Base-by-base conservation (phyloP, 2,329 filamentous ascomycete species). In the Stromatinia cepivora region DNA sequence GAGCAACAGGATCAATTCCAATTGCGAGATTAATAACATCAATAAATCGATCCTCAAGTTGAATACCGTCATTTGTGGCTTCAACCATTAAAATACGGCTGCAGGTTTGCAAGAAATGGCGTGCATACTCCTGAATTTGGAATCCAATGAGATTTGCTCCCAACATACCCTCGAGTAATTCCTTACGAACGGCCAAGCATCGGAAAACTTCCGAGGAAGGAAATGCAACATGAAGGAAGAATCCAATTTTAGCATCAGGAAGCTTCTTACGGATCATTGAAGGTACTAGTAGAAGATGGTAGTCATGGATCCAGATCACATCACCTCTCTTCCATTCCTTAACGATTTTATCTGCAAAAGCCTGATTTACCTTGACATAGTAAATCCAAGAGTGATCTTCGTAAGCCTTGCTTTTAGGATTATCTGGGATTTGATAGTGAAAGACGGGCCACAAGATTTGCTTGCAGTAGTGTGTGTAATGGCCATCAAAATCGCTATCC, bases 381-480 rank as follows among this genome's bases (percentile, higher is more conserved):
- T 92, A 97, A 74, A 93, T 87, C 93, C 94, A 98, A 0, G 94
- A 97, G 80, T 98, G 94, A 75, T 98, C 94, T 79, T 97, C 91
- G 79, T 97, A 98, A 0, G 94, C 94, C 80, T 98, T 98, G 87
- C 93, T 97, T 84, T 97, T 97, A 36, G 94, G 94, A 78, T 97
- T 96, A 78, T 98, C 95, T 0, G 94, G 95, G 70, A 98, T 97
- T 80, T 97, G 94, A 79, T 98, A 98, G 81, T 98, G 94, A 80
- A 98, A 97, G 71, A 97, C 94, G 1, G 94, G 94, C 94, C 94
- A 98, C 9, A 98, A 84, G 68, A 98, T 97, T 77, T 94, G 93
- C 82, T 98, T 98, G 88, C 94, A 97, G 79, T 95, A 98, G 80
- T 97, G 94, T 17, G 90, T 88, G 78, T 98, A 98, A 81, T 97